These are phyloP conservation scores for Rhododendron mucronatum DNA, from an alignment of 148 eudicot genomes.

Conservation along the genomic window DNA sequence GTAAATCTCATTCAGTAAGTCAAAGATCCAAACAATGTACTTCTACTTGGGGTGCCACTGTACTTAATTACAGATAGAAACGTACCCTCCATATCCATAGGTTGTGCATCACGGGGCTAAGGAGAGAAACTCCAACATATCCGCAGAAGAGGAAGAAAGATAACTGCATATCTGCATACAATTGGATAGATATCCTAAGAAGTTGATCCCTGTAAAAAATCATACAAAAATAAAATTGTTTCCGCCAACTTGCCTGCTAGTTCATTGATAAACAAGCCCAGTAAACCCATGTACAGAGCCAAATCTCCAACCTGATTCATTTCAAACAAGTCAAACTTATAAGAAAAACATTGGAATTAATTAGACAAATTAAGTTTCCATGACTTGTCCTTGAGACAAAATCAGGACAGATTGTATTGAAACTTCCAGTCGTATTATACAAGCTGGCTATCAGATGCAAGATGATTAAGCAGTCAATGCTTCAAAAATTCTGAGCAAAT, in stretches of 20 bases:
- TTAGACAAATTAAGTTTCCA: not conserved
- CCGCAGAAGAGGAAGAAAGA: conserved; percentile 94
- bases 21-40: conserved; percentile 2
- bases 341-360: not conserved
- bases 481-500: not conserved
- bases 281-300: conserved; percentile 70
- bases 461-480: not conserved
- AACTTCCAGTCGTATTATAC: not conserved
- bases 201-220: conserved; percentile 1
- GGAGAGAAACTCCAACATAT: conserved; percentile 80
- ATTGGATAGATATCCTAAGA: conserved; percentile 5
- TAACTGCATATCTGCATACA: conserved; percentile 75
- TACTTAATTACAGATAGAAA: not conserved
- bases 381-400: not conserved
- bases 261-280: conserved; percentile 75
- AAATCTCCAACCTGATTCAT: conserved; percentile 79
- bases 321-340: not conserved
- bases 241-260: conserved; percentile 57
- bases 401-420: conserved; percentile 1
- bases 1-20: conserved; percentile 21
- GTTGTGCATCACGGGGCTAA: conserved; percentile 97
- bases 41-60: not conserved
- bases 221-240: not conserved
- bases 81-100: conserved; percentile 99
- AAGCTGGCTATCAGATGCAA: not conserved